These are phyloP conservation scores for Cicer cuneatum DNA, from an alignment of 306 rosid genomes.

Conservation along the genomic window DNA sequence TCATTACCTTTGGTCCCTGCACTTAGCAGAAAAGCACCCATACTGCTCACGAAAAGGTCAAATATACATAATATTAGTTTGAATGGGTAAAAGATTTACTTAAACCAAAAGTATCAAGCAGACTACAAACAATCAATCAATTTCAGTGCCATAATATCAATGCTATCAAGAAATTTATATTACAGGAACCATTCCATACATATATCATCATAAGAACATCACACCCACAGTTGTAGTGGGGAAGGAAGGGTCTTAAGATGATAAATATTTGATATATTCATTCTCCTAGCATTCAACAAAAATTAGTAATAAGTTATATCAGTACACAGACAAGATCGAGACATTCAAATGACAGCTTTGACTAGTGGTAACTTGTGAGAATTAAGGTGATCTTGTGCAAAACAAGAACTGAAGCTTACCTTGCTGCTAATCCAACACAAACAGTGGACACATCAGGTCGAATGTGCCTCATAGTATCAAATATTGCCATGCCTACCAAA, in stretches of 20 bases:
- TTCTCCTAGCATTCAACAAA: constrained; percentile 2
- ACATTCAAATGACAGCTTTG: constrained; percentile 4
- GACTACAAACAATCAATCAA: constrained; percentile 15
- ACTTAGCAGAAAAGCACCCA: constrained; percentile 98
- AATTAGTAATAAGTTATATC: background rate
- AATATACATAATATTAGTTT: constrained; percentile 2
- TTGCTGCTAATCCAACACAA: constrained; percentile 97
- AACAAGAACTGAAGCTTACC: constrained; percentile 60
- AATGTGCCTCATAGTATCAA: constrained; percentile 93
- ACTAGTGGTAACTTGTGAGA: constrained; percentile 14
- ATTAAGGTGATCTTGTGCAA: constrained; percentile 4
- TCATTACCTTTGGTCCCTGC: constrained; percentile 89
- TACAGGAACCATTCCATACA: constrained; percentile 12
- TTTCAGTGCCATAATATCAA: constrained; percentile 20
- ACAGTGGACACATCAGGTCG: constrained; percentile 97
- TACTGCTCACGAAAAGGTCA: constrained; percentile 66
- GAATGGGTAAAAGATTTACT: background rate
- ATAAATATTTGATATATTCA: background rate
- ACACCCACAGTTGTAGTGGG: background rate
- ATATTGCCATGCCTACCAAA: constrained; percentile 85
- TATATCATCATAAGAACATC: constrained; percentile 18
- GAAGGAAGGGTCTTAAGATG: background rate
- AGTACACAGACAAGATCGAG: constrained; percentile 14
- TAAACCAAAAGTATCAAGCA: constrained; percentile 24
- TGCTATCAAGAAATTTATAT: constrained; percentile 4